These are phyloP conservation scores for Metschnikowia henanensis DNA, from an alignment of 805 yeast genomes.

Conservation along the genomic window DNA sequence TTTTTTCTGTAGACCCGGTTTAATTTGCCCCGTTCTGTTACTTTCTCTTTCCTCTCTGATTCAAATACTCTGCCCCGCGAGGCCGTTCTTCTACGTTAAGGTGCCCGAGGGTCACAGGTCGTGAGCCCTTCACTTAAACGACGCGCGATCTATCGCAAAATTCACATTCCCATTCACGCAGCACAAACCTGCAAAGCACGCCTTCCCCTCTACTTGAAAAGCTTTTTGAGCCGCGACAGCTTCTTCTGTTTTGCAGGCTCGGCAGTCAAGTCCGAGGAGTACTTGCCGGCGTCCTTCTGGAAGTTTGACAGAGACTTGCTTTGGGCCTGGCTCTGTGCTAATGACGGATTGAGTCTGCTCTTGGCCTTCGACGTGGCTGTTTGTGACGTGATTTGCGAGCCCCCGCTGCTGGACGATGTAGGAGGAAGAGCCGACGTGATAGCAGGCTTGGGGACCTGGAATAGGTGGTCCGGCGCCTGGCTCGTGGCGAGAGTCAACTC, in stretches of 20 bases:
- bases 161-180: too few species aligned
- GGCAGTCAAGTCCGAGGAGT: slow-evolving; percentile 14
- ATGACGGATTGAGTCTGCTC: slow-evolving; percentile 8
- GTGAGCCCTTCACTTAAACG: too few species aligned
- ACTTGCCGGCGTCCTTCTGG: slow-evolving; percentile 16
- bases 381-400: background rate
- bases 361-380: background rate
- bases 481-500: slow-evolving; percentile 14
- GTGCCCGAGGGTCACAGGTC: too few species aligned
- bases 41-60: too few species aligned
- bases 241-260: slow-evolving; percentile 18
- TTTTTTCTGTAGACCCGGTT: too few species aligned
- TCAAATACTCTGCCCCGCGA: too few species aligned
- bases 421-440: slow-evolving; percentile 1
- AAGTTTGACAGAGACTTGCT: slow-evolving; percentile 12
- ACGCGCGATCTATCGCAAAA: too few species aligned
- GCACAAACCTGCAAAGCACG: too few species aligned
- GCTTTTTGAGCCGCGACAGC: slow-evolving; percentile 19
- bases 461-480: slow-evolving; percentile 20
- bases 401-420: background rate
- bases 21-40: too few species aligned
- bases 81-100: too few species aligned
- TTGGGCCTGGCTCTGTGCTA: slow-evolving; percentile 5
- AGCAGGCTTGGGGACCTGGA: slow-evolving; percentile 12
- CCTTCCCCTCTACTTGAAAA: slow-evolving; percentile 19